These are phyloP conservation scores for Xerocomus minutiporus DNA, from an alignment of 1,284 basidiomycete genomes.

Conservation along the genomic window DNA sequence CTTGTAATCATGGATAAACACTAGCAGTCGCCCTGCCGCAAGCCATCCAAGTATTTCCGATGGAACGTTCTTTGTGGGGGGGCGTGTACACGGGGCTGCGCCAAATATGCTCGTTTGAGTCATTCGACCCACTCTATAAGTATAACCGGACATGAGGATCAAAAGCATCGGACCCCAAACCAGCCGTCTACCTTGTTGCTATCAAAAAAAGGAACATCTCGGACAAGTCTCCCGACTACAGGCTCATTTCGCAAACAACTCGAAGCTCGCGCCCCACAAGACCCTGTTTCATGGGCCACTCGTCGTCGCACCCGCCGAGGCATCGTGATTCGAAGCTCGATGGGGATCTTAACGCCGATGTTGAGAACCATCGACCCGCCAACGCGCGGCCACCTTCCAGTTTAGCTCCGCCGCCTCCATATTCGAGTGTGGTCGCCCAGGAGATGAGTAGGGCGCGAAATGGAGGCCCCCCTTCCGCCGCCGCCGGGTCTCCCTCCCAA, in stretches of 20 bases:
- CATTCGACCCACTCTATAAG: neutral
- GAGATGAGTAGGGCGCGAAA: constrained; percentile 2
- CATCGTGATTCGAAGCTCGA: constrained; percentile 1
- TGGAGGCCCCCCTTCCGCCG: constrained; percentile 3
- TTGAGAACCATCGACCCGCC: constrained; percentile 3
- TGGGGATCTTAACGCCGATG: neutral
- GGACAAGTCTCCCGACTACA: too few relatives aligned
- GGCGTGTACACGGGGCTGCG: neutral
- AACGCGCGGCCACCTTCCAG: constrained; percentile 1
- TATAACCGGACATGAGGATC: neutral
- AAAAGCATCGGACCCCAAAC: neutral
- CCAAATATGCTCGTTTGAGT: neutral
- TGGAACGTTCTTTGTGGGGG: neutral
- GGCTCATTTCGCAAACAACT: neutral
- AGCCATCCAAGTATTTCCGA: constrained; percentile 7
- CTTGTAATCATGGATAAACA: neutral
- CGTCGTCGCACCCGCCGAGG: constrained; percentile 10
- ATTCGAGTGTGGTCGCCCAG: constrained; percentile 7
- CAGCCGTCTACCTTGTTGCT: too few relatives aligned
- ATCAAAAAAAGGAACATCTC: too few relatives aligned
- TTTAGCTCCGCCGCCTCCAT: constrained; percentile 22
- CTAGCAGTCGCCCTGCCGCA: neutral
- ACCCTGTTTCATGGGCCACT: constrained; percentile 6
- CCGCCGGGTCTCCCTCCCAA: constrained; percentile 8
- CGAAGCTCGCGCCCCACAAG: neutral